Evolutionary conservation across 116 monocot genomes (phyloP).

Genomic region (Iris pallida): DNA sequence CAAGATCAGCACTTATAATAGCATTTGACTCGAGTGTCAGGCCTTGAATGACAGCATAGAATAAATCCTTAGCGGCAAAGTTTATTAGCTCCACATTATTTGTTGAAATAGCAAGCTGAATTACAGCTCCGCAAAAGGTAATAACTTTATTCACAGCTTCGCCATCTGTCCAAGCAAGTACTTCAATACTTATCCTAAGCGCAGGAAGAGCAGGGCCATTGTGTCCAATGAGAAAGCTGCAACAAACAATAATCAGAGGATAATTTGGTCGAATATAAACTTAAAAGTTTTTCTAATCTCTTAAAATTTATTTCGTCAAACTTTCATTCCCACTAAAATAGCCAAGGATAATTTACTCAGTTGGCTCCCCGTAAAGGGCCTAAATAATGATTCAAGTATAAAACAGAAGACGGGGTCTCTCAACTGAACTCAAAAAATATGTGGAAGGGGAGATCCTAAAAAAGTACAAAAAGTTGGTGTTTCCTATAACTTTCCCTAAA

Average conservation of each 20-base stretch:
- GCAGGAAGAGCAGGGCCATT: slow-evolving; percentile 57
- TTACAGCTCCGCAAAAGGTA: slow-evolving; percentile 63
- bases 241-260: slow-evolving; percentile 2
- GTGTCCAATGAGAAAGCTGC: slow-evolving; percentile 73
- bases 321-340: no score
- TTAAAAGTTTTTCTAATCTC: no score
- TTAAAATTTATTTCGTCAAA: no score
- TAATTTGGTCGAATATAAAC: no score
- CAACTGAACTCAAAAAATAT: no score
- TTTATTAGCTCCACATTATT: slow-evolving; percentile 62
- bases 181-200: slow-evolving; percentile 60
- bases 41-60: slow-evolving; percentile 64
- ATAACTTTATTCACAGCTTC: slow-evolving; percentile 70
- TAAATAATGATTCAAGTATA: no score
- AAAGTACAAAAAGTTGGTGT: no score
- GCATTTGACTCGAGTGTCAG: slow-evolving; percentile 86
- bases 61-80: slow-evolving; percentile 86
- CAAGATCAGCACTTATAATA: slow-evolving; percentile 67
- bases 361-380: no score
- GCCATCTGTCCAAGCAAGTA: slow-evolving; percentile 83
- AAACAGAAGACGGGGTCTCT: no score
- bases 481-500: no score
- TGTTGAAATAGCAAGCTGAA: slow-evolving; percentile 70
- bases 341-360: no score
- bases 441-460: no score